Evolutionary conservation across 768 basidiomycete species (phyloP), one percentile per base, ranked within the genome.

Genomic region (Pleurotus pulmonarius): DNA sequence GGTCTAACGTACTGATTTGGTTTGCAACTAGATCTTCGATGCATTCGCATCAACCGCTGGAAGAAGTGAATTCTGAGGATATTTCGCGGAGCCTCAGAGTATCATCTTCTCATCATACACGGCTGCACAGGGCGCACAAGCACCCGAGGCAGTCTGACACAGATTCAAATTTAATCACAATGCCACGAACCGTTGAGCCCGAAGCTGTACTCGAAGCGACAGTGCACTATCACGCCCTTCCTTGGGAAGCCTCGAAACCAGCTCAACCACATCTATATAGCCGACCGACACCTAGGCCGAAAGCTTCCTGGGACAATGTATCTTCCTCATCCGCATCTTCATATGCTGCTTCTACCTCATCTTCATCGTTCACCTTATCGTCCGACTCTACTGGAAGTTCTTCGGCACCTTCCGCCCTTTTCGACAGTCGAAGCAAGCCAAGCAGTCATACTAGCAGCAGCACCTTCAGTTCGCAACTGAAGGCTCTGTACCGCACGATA

Each of bases 401-500:
- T 0, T 90, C 88, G 0, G 79, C 83, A 0, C 85, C 86, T 0
- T 90, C 87, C 0, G 83, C 85, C 1, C 68, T 88, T 13, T 88
- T 90, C 49, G 87, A 89, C 37, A 75, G 76, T 37, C 73, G 74
- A 64, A 58, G 73, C 58, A 56, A 76, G 72, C 53, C 70, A 69
- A 34, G 29, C 29, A 78, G 75, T 46, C 81, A 83, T 22, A 80
- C 84, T 16, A 71, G 79, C 55, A 86, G 25, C 38, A 61, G 78
- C 53, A 90, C 85, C 54, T 87, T 91, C 43, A 84, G 91, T 0
- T 62, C 76, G 3, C 85, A 92, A 63, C 81, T 94, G 56, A 94
- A 93, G 74, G 80, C 79, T 49, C 78, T 93, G 0, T 98, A 98
- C 70, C 85, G 94, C 20, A 82, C 75, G 18, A 94, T 98, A 63